These are phyloP conservation scores for Verticillium tricorpus DNA, from an alignment of 2,329 filamentous ascomycete genomes.

Conservation along the genomic window DNA sequence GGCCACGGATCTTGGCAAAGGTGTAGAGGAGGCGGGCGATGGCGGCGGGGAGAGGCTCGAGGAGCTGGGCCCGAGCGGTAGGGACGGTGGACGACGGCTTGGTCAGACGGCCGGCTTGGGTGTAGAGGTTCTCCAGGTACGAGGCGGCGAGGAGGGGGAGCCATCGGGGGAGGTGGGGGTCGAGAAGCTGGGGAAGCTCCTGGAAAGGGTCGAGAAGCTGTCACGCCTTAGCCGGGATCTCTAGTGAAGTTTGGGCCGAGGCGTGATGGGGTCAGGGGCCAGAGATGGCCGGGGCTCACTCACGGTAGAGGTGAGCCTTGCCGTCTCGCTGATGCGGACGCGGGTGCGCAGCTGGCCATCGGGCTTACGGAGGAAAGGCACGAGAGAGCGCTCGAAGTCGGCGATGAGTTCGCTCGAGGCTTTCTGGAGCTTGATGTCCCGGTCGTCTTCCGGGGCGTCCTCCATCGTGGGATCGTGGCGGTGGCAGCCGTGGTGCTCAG, in stretches of 20 bases:
- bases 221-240: neutral
- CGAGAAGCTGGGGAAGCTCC: conserved; percentile 89
- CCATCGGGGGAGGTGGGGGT: conserved; percentile 73
- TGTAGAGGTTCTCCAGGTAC: conserved; percentile 63
- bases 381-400: conserved; percentile 52
- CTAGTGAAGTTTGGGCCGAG: neutral
- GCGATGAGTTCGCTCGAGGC: conserved; percentile 53
- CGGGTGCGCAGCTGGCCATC: conserved; percentile 44
- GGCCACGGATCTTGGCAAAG: conserved; percentile 89
- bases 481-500: too few relatives aligned
- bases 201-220: conserved; percentile 80
- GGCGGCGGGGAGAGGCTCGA: conserved; percentile 60
- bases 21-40: conserved; percentile 80
- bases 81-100: conserved; percentile 13
- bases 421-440: conserved; percentile 59
- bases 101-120: conserved; percentile 27
- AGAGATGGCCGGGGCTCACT: neutral
- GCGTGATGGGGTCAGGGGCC: neutral
- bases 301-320: conserved; percentile 43
- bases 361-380: conserved; percentile 46
- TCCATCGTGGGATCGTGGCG: neutral
- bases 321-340: conserved; percentile 45
- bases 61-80: conserved; percentile 32
- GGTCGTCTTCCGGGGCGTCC: conserved; percentile 57
- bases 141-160: conserved; percentile 71